Evolutionary conservation across 768 basidiomycete genomes (phyloP), one percentile per base, ranked within the genome.

Genomic region (Hypsizygus marmoreus): DNA sequence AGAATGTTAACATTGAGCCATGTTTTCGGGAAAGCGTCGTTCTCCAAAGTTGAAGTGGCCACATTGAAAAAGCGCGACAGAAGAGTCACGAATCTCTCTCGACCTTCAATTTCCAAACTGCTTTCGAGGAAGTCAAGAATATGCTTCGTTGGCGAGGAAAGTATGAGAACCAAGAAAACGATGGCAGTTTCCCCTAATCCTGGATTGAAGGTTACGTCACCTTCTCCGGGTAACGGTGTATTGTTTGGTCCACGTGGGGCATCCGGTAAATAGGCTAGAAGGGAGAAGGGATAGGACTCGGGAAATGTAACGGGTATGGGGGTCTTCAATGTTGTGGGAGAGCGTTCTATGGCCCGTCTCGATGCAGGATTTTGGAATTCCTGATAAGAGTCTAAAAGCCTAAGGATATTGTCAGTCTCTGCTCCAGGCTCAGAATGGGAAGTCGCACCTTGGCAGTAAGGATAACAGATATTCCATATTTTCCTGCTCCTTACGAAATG

Each of bases 1-100:
- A 97, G 71, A 33, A 95, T 82, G 55, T 88, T 91, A 56, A 95
- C 80, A 52, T 95, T 97, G 52, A 97, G 74, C 95, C 95, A 97
- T 26, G 82, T 83, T 54, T 75, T 79, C 0, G 94, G 93, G 74
- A 91, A 97, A 0, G 93, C 89, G 24, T 95, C 86, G 56, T 89
- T 89, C 47, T 84, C 78, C 46, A 98, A 68, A 43, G 97, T 90
- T 9, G 91, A 93, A 4, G 72, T 75, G 3, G 81, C 81, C 29
- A 93, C 86, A 44, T 77, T 83, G 76, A 97, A 95, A 53, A 94
- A 83, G 44, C 86, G 81, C 5, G 77, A 78, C 10, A 97, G 72
- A 3, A 92, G 73, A 2, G 68, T 58, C 6, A 87, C 72, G 49
- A 93, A 86, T 45, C 88, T 80, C 26, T 92, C 91, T 25, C 77